Conservation (phyloP, 1,139 yeast genomes). For the Taphrina betulina region DNA sequence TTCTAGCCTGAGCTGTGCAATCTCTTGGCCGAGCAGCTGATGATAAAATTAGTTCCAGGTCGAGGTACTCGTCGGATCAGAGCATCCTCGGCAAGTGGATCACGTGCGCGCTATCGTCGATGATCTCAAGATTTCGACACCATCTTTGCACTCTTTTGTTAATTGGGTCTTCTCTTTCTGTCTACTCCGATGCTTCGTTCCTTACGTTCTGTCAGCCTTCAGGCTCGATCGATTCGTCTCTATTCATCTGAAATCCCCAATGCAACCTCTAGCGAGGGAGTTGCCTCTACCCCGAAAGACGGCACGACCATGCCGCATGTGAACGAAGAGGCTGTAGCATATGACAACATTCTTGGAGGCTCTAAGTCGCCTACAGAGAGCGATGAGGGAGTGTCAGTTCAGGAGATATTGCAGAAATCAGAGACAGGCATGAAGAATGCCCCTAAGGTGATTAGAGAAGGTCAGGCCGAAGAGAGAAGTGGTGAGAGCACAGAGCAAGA, state of each 20-base stretch:
- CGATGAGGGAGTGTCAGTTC: conserved; percentile 38
- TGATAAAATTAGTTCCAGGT: too few species aligned
- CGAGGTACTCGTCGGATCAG: too few species aligned
- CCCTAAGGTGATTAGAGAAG: conserved; percentile 38
- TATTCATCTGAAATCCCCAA: conserved; percentile 9
- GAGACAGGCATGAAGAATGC: conserved; percentile 35
- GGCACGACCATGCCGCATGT: conserved; percentile 32
- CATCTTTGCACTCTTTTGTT: too few species aligned
- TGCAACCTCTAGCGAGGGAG: conserved; percentile 19
- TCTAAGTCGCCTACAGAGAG: conserved; percentile 35
- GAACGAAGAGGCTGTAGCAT: conserved; percentile 32
- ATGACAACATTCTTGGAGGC: conserved; percentile 33
- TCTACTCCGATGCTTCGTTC: conserved; percentile 16
- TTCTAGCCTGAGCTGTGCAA: background rate
- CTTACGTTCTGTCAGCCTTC: background rate
- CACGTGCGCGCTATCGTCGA: too few species aligned
- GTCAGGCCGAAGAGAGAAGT: conserved; percentile 1
- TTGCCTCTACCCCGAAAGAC: conserved; percentile 15
- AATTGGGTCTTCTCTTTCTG: too few species aligned
- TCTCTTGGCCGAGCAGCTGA: too few species aligned
- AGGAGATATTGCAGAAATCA: conserved; percentile 37
- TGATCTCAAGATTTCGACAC: too few species aligned
- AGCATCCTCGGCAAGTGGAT: too few species aligned
- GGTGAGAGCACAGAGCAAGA: conserved; percentile 4
- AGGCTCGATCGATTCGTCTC: background rate